Evolutionary conservation across 2,329 filamentous ascomycete genomes (phyloP).

Genomic region (Neofusicoccum sp.): DNA sequence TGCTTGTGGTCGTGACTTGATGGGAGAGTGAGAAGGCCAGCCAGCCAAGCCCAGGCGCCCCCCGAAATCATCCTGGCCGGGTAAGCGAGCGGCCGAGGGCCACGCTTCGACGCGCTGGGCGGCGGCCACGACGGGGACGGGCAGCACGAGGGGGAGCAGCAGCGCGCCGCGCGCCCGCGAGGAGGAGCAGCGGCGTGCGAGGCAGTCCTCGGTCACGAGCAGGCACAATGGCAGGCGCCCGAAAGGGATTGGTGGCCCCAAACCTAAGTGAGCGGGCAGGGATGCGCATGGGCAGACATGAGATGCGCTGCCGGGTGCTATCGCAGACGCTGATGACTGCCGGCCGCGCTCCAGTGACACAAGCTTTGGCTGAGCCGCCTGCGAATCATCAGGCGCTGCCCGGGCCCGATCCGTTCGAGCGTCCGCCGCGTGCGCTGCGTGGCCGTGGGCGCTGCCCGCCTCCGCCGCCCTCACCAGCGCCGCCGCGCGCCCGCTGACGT

Average conservation of each 20-base stretch:
- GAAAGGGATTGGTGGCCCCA: constrained; percentile 16
- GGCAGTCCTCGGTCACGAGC: constrained; percentile 12
- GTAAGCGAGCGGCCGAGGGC: constrained; percentile 12
- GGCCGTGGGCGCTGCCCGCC: not conserved
- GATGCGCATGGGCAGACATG: constrained; percentile 12
- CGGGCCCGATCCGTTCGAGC: too few relatives aligned
- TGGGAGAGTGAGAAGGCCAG: constrained; percentile 14
- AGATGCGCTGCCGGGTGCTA: constrained; percentile 5
- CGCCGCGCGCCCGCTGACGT: not conserved
- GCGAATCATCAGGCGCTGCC: not conserved
- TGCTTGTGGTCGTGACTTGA: constrained; percentile 13
- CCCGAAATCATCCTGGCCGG: not conserved
- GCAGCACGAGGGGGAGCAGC: not conserved
- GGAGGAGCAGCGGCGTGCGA: constrained; percentile 7
- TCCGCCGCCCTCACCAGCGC: not conserved
- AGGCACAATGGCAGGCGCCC: constrained; percentile 15
- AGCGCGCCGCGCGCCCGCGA: not conserved
- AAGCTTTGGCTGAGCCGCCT: not conserved
- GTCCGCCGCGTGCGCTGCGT: too few relatives aligned
- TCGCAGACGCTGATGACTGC: constrained; percentile 2
- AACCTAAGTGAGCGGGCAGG: constrained; percentile 14
- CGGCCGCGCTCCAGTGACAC: not conserved
- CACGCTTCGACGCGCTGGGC: not conserved
- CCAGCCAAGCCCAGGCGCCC: not conserved
- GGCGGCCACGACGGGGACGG: not conserved